Percentiles rank a stretch among this genome's conserved stretches.
These are phyloP conservation scores for Capsicum rhomboideum DNA, from an alignment of 257 asterid genomes.

Conservation along the genomic window DNA sequence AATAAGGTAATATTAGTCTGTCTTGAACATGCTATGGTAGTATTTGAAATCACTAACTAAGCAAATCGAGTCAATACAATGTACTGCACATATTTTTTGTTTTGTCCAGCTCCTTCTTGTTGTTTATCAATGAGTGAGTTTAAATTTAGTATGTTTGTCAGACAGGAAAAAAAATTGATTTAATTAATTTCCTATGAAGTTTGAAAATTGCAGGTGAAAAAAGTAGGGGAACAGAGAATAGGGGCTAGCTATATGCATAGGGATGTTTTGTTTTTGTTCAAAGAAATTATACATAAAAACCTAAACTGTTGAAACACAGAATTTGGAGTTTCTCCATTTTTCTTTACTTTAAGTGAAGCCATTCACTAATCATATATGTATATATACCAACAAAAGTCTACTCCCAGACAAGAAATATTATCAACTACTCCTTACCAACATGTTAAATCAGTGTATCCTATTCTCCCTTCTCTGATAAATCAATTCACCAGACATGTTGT, in stretches of 20 bases:
- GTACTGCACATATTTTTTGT: not conserved
- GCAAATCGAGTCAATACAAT: not conserved
- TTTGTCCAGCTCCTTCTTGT: not conserved
- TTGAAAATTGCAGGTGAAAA: not conserved
- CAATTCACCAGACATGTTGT: too few species aligned
- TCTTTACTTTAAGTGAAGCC: not conserved
- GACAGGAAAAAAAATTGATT: not conserved
- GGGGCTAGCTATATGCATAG: not conserved
- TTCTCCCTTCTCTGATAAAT: not conserved
- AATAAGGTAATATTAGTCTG: too few species aligned
- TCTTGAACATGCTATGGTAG: not conserved
- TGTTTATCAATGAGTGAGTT: not conserved
- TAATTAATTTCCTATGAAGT: not conserved
- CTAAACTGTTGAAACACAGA: not conserved
- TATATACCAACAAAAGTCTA: not conserved
- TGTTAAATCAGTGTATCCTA: not conserved
- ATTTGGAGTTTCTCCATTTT: not conserved
- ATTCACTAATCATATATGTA: not conserved
- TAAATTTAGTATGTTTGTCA: not conserved
- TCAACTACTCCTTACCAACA: not conserved
- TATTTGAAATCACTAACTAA: not conserved
- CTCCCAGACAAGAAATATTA: not conserved
- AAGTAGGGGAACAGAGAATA: not conserved
- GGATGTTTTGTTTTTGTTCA: constrained; percentile 5
- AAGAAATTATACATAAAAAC: constrained; percentile 1